A percentile compares a stretch with the other conserved stretches of the same genome.
These are phyloP conservation scores for Apostasia ramifera DNA, from an alignment of 106 monocot species.

Conservation along the genomic window DNA sequence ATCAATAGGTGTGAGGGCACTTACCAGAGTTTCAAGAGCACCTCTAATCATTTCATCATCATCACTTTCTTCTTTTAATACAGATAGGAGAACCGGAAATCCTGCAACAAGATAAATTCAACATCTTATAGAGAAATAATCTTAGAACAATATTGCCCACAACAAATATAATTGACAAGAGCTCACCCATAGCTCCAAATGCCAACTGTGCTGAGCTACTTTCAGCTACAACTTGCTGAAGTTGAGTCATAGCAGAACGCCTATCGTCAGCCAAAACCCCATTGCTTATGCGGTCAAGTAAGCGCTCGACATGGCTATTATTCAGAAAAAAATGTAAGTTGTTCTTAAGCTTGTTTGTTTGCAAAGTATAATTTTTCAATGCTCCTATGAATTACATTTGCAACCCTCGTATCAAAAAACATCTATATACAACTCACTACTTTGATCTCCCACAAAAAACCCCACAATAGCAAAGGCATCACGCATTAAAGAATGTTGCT, in stretches of 20 bases:
- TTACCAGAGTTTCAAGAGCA: slow-evolving; percentile 88
- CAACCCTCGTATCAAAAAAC: no score
- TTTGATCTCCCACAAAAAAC: not conserved
- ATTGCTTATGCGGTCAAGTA: slow-evolving; percentile 90
- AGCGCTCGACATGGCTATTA: slow-evolving; percentile 74
- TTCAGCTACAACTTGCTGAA: slow-evolving; percentile 92
- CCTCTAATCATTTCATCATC: slow-evolving; percentile 90
- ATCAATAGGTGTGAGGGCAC: slow-evolving; percentile 86
- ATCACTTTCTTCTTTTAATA: slow-evolving; percentile 88
- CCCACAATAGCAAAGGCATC: not conserved
- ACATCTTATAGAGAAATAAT: not conserved
- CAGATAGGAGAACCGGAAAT: slow-evolving; percentile 71
- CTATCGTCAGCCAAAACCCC: slow-evolving; percentile 87
- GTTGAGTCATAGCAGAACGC: slow-evolving; percentile 73
- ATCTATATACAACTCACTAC: no score
- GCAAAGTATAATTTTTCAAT: no score
- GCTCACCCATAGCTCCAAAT: slow-evolving; percentile 81
- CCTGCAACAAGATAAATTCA: slow-evolving; percentile 30
- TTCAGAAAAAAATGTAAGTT: not conserved
- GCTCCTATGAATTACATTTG: no score
- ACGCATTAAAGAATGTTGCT: not conserved
- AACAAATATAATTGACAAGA: not conserved
- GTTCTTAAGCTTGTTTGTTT: no score
- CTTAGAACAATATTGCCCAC: not conserved
- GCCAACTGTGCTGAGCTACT: slow-evolving; percentile 89